Evolutionary conservation across 805 yeast genomes (phyloP).

Genomic region (Candida corydali): DNA sequence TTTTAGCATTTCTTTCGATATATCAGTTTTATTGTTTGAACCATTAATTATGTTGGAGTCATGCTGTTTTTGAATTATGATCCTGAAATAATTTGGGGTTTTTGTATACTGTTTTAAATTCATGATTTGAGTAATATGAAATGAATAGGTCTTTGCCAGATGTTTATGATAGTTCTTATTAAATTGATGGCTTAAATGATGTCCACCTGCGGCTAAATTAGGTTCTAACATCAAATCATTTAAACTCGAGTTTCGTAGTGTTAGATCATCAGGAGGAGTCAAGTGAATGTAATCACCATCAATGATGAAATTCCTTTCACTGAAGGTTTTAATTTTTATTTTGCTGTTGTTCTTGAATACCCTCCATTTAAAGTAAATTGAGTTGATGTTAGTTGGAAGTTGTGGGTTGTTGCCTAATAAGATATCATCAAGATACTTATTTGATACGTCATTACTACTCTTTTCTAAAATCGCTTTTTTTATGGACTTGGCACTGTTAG

Average conservation of each 20-base stretch:
- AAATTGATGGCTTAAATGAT: slow-evolving; percentile 25
- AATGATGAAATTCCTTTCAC: slow-evolving; percentile 78
- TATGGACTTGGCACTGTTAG: slow-evolving; percentile 2
- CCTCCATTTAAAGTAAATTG: slow-evolving; percentile 76
- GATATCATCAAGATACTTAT: slow-evolving; percentile 28
- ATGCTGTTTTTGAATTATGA: slow-evolving; percentile 49
- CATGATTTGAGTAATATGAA: slow-evolving; percentile 75
- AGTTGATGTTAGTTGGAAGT: slow-evolving; percentile 34
- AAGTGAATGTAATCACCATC: slow-evolving; percentile 94
- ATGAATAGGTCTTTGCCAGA: slow-evolving; percentile 76
- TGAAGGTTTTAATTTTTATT: slow-evolving; percentile 59
- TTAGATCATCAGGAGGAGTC: slow-evolving; percentile 76
- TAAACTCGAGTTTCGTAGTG: slow-evolving; percentile 12
- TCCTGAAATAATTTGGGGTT: slow-evolving; percentile 75
- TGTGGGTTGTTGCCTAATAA: slow-evolving; percentile 23
- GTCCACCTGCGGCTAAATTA: slow-evolving; percentile 6
- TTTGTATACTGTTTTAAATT: slow-evolving; percentile 72
- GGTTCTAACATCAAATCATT: slow-evolving; percentile 3
- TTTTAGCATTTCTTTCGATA: slow-evolving; percentile 53
- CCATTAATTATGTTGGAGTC: slow-evolving; percentile 12
- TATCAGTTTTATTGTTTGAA: slow-evolving; percentile 37
- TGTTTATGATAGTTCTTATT: slow-evolving; percentile 55
- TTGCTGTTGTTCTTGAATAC: slow-evolving; percentile 90
- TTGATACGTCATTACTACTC: slow-evolving; percentile 3
- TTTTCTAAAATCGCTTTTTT: slow-evolving; percentile 2